Evolutionary conservation across 176 grass and related monocot genomes (phyloP), one percentile per base, ranked within the genome.

Genomic region (Raddia distichophylla): DNA sequence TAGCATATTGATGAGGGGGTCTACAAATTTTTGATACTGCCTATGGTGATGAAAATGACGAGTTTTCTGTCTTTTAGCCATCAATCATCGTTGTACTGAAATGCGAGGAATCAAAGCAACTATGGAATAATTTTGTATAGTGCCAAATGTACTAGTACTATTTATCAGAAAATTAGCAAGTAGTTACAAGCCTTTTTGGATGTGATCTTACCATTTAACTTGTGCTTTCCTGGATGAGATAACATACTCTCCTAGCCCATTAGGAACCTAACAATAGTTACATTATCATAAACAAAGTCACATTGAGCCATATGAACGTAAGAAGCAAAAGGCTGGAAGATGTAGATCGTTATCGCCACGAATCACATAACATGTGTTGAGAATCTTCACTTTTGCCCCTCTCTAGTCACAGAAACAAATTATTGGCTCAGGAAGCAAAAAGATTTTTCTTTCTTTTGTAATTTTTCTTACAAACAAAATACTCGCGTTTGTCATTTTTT

Each of bases 231-330:
- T 79, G 44, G 76, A 79, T 64, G 76, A 66, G 16, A 32, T 54
- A 37, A 79, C 61, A 79, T 79, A 61, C 47, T 53, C 46, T 54
- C 32, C 47, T 14, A 79, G 76, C 46, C 76, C 61, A 66, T 79
- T 47, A 40, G 76, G 76, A 50, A 66, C 76, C 76, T 79, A 65
- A 53, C 6, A 66, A 11, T 35, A 27, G 27, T 27, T 27, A 27
- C 27, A 27, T 27, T 27, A 53, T 19, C 46, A 79, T 34, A 35
- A 12, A 75, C 57, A 47, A 48, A n/a, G 47, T 27, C 40, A 51
- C 20, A 77, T 16, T 14, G 22, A 51, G 52, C 17, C 43, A 66
- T 37, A 7, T 11, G 48, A 53, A 78, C 52, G 15, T 45, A 51
- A 49, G 59, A 65, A 20, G 17, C 9, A 58, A 56, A 58, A 12